Base-by-base conservation (phyloP, 345 rosid genomes). In the Pugionium cornutum region DNA sequence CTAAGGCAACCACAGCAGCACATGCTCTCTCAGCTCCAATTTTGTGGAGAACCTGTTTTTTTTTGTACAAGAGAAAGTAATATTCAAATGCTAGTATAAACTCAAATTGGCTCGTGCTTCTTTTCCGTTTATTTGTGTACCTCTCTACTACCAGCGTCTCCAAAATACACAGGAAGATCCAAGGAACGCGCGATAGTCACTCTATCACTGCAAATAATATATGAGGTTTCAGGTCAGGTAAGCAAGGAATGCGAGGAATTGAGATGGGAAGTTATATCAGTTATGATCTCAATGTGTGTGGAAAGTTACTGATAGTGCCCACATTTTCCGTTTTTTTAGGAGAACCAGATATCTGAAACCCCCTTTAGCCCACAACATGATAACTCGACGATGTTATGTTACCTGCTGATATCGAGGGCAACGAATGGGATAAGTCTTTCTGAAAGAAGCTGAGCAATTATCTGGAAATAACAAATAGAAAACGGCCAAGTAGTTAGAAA, bases 101-200 rank as follows among this genome's bases (percentile, higher is more conserved):
- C 37, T 56, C 32, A 47, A 3, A 6, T 0, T 54, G 39, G 48
- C 10, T 47, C 3, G 0, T 54, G 31, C 4, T 0, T 40, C 18
- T 47, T 33, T 45, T 31, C 4, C n/a, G 59, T 43, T 50, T 54
- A 6, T 48, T 6, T 36, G 41, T 54, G 74, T 86, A 92, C 98
- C 97, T 92, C 99, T 78, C 87, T 83, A 74, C 99, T 92, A 60
- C 99, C 99, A 50, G 96, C 97, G 52, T 92, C 99, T 76, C 99
- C 99, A 58, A 92, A 92, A 77, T 80, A 92, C 61, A 92, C 99
- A 53, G 99, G 99, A 68, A 92, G 94, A 73, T 86, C 99, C 78
- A 92, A 72, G 64, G 99, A 86, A 68, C 99, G 97, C 29, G 95
- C 99, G 34, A 88, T 44, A 27, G 97, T 81, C 76, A 92, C 99